Percentiles rank a stretch among this genome's conserved stretches.
Evolutionary conservation across 768 basidiomycete species (phyloP).

Genomic region (Mycena rosella): DNA sequence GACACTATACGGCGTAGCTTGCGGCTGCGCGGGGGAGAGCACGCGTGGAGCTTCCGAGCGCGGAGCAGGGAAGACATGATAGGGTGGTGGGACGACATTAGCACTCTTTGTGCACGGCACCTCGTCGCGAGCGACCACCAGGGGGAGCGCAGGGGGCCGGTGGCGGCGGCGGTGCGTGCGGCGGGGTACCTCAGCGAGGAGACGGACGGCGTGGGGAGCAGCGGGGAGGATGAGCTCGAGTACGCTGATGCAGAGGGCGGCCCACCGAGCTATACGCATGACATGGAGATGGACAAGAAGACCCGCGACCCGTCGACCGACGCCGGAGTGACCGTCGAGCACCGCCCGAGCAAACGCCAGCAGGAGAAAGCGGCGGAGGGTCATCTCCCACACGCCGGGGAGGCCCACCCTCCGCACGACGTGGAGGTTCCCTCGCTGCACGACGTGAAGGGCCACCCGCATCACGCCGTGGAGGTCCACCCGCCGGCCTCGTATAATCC

Average conservation of each 20-base stretch:
- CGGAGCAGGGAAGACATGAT: conserved; percentile 96
- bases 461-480: conserved; percentile 13
- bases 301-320: conserved; percentile 37
- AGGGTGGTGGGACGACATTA: conserved; percentile 99
- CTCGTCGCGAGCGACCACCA: conserved; percentile 91
- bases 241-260: conserved; percentile 55
- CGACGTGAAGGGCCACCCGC: conserved; percentile 1
- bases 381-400: conserved; percentile 50
- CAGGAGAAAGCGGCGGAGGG: conserved; percentile 83
- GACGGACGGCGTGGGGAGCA: conserved; percentile 74
- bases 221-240: conserved; percentile 56
- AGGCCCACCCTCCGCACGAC: conserved; percentile 40
- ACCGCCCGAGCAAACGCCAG: conserved; percentile 68
- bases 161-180: conserved; percentile 90
- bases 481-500: conserved; percentile 14
- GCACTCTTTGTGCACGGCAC: conserved; percentile 94
- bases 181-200: conserved; percentile 89
- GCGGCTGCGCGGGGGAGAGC: conserved; percentile 54
- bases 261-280: conserved; percentile 70
- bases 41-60: conserved; percentile 92
- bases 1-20: conserved; percentile 63
- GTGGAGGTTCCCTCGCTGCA: conserved; percentile 36
- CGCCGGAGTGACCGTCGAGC: conserved; percentile 51
- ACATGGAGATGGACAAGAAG: conserved; percentile 59
- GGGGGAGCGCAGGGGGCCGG: conserved; percentile 92